A percentile compares a stretch with the other conserved stretches of the same genome.
Evolutionary conservation across 75 land plant species (phyloP).

Genomic region (Ceratopteris richardii): DNA sequence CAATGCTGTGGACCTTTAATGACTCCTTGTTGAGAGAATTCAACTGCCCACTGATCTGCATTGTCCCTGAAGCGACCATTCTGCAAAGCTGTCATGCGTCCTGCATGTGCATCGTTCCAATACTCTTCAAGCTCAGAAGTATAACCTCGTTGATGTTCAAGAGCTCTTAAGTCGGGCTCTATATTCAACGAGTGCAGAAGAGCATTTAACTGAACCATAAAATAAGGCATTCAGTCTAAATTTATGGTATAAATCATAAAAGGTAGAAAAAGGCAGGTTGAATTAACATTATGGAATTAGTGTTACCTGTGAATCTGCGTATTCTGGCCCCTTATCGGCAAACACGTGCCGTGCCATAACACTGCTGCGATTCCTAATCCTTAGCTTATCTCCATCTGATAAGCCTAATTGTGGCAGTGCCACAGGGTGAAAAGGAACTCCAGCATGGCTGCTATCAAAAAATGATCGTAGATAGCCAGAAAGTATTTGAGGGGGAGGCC

Average conservation of each 20-base stretch:
- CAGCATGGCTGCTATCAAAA: constrained; percentile 56
- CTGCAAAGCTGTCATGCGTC: constrained; percentile 15
- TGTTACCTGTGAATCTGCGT: constrained; percentile 71
- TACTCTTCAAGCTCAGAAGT: constrained; percentile 75
- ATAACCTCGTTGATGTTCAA: constrained; percentile 45
- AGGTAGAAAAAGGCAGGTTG: too few species aligned
- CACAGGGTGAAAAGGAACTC: constrained; percentile 68
- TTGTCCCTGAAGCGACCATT: constrained; percentile 7
- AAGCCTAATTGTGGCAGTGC: constrained; percentile 75
- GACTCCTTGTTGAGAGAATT: constrained; percentile 40
- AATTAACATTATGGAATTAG: constrained; percentile 2
- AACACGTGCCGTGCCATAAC: constrained; percentile 91
- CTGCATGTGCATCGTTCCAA: constrained; percentile 83
- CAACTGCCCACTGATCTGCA: constrained; percentile 68
- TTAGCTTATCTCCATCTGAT: constrained; percentile 74
- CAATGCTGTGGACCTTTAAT: constrained; percentile 41
- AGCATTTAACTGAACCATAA: constrained; percentile 54
- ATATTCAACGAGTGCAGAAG: constrained; percentile 79
- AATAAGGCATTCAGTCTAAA: background rate
- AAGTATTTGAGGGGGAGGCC: constrained; percentile 63
- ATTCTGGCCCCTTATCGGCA: constrained; percentile 81
- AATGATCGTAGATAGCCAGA: constrained; percentile 76
- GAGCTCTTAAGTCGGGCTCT: constrained; percentile 39
- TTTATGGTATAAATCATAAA: background rate
- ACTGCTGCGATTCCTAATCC: constrained; percentile 87